These are phyloP conservation scores for Citrullus colocynthis DNA, from an alignment of 306 rosid species.

Conservation along the genomic window DNA sequence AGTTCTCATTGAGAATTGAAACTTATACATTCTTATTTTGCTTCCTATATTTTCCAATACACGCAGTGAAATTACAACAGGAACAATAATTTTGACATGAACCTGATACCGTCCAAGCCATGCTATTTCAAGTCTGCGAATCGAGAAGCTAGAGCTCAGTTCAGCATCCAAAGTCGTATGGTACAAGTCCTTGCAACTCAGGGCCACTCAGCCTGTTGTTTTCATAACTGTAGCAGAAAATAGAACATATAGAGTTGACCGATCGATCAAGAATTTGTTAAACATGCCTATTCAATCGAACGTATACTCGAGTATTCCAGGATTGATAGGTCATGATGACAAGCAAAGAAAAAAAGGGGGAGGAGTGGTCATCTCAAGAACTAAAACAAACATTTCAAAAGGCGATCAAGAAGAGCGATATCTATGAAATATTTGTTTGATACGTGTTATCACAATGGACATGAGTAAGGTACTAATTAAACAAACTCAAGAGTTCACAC, in stretches of 20 bases:
- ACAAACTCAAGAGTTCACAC: neutral
- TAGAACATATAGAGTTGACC: neutral
- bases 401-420: neutral
- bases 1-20: neutral
- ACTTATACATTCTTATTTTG: neutral
- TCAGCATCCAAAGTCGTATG: constrained; percentile 88
- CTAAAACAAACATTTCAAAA: neutral
- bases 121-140: neutral
- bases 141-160: constrained; percentile 1
- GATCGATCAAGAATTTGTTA: neutral
- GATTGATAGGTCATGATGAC: neutral
- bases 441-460: neutral
- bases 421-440: neutral
- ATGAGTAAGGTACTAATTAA: neutral
- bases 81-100: neutral
- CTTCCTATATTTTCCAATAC: neutral
- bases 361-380: neutral
- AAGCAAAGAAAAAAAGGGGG: neutral
- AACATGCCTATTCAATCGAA: neutral
- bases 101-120: neutral
- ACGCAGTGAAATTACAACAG: neutral
- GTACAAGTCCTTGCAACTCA: constrained; percentile 71
- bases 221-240: constrained; percentile 43
- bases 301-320: neutral
- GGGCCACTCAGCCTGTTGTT: constrained; percentile 76